These are phyloP conservation scores for Beauveria sp. DNA, from an alignment of 2,329 filamentous ascomycete genomes.

Conservation along the genomic window DNA sequence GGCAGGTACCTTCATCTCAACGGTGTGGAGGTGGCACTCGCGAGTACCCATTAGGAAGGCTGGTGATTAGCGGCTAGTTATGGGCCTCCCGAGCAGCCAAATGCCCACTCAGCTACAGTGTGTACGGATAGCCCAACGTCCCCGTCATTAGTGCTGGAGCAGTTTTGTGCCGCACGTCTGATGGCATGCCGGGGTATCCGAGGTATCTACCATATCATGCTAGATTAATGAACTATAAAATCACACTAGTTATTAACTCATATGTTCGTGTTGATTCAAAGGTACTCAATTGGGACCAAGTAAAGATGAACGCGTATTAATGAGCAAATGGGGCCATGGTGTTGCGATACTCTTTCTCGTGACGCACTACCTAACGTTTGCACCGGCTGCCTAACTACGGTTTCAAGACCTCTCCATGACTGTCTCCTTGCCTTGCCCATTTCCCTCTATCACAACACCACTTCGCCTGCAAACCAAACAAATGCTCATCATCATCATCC, in stretches of 20 bases:
- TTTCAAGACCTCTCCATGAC: too few relatives aligned
- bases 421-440: not conserved
- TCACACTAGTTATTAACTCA: too few relatives aligned
- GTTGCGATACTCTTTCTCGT: too few relatives aligned
- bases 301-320: too few relatives aligned
- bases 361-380: too few relatives aligned
- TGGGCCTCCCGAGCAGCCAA: constrained; percentile 1
- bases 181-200: not conserved
- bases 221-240: too few relatives aligned
- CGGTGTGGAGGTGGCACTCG: not conserved
- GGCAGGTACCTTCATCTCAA: constrained; percentile 1
- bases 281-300: too few relatives aligned
- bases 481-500: not conserved
- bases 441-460: not conserved
- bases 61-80: constrained; percentile 1
- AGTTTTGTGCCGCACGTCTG: too few relatives aligned
- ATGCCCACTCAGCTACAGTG: not conserved
- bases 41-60: not conserved
- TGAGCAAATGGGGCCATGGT: too few relatives aligned
- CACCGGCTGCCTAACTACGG: too few relatives aligned
- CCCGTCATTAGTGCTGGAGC: not conserved
- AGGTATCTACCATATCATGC: too few relatives aligned
- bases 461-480: not conserved
- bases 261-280: too few relatives aligned
- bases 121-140: not conserved